phyloP scores from a whole-genome alignment of 768 basidiomycete species.

The Boletus insuetus region DNA sequence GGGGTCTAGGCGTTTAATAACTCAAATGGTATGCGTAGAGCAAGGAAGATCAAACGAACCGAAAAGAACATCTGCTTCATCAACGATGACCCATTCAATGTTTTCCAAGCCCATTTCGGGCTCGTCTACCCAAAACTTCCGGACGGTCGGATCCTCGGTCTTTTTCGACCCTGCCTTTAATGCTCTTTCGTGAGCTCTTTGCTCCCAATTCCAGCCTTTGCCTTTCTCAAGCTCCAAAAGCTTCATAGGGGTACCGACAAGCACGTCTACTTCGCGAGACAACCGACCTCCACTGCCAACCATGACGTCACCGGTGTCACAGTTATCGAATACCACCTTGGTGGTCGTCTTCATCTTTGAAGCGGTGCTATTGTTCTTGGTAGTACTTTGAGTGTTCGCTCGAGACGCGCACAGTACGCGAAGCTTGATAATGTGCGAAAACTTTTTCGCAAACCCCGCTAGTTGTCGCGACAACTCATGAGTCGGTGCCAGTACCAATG shows the following conservation, averaged over 20 bases:
- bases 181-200: conserved; percentile 26
- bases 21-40: not conserved
- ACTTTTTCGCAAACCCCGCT: conserved; percentile 65
- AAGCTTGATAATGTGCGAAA: conserved; percentile 73
- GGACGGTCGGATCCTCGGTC: conserved; percentile 26
- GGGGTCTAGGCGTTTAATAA: conserved; percentile 48
- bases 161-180: conserved; percentile 23
- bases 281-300: conserved; percentile 19
- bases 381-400: conserved; percentile 41
- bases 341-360: conserved; percentile 43
- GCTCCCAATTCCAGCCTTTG: conserved; percentile 50
- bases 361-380: conserved; percentile 37
- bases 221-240: conserved; percentile 58
- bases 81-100: conserved; percentile 87
- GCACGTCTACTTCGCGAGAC: conserved; percentile 44
- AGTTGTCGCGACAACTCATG: conserved; percentile 88
- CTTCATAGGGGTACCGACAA: conserved; percentile 66
- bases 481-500: conserved; percentile 80
- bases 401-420: conserved; percentile 71
- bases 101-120: conserved; percentile 62
- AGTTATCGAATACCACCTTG: conserved; percentile 18
- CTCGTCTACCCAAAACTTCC: conserved; percentile 43
- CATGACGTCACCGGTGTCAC: conserved; percentile 28
- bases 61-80: conserved; percentile 89
- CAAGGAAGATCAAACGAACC: conserved; percentile 43